Percentiles rank a stretch among this genome's conserved stretches.
phyloP scores from a whole-genome alignment of 75 land plant genomes.

The Selaginella moellendorffii region DNA sequence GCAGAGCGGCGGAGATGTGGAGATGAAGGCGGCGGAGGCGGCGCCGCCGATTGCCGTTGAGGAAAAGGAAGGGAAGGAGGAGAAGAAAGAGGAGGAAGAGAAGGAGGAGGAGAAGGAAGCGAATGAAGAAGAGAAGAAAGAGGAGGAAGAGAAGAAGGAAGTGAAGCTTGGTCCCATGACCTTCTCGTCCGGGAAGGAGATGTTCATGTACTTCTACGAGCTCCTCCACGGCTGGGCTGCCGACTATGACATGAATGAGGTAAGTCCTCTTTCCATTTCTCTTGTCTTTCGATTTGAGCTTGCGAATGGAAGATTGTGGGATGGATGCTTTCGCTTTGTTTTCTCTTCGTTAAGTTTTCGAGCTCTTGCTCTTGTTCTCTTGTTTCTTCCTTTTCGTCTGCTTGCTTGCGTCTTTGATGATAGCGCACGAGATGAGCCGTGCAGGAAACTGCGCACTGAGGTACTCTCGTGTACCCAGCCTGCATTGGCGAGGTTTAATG shows the following conservation, averaged over 20 bases:
- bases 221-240: slow-evolving; percentile 54
- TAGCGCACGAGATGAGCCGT: neutral
- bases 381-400: neutral
- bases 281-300: neutral
- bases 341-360: neutral
- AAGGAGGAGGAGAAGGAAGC: neutral
- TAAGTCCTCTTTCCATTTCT: slow-evolving; percentile 8
- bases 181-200: slow-evolving; percentile 42
- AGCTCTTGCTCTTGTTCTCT: neutral
- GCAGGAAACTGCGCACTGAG: neutral
- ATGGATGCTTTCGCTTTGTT: neutral
- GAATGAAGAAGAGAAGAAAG: slow-evolving; percentile 6
- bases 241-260: slow-evolving; percentile 60
- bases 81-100: neutral
- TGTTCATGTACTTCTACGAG: slow-evolving; percentile 76
- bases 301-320: neutral
- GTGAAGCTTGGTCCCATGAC: slow-evolving; percentile 52
- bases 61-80: neutral
- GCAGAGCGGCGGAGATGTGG: neutral
- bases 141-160: slow-evolving; percentile 12
- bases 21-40: neutral
- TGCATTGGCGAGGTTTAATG: neutral
- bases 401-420: neutral
- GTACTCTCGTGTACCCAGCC: neutral
- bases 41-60: neutral